These are phyloP conservation scores for Urochloa ruziziensis DNA, from an alignment of 176 grass and related monocot species.

Conservation along the genomic window DNA sequence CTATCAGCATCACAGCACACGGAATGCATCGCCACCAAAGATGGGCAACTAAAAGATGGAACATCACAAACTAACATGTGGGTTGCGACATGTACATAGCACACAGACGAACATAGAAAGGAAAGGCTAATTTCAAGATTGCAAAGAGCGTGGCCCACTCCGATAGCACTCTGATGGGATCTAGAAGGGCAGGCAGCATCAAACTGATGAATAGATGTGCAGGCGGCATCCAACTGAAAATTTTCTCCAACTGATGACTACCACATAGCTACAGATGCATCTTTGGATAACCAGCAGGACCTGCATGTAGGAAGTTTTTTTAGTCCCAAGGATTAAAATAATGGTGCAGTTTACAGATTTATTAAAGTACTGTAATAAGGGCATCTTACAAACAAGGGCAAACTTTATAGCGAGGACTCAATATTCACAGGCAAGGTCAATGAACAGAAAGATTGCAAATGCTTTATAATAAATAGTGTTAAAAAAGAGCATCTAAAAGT, in stretches of 20 bases:
- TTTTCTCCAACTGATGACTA: constrained; percentile 4
- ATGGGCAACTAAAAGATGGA: not conserved
- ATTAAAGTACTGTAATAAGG: too few relatives aligned
- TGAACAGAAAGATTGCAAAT: not conserved
- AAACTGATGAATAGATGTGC: not conserved
- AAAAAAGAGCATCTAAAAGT: too few relatives aligned
- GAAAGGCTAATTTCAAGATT: not conserved
- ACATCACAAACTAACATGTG: not conserved
- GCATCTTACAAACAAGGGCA: not conserved
- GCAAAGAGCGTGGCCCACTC: not conserved
- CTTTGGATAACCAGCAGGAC: not conserved
- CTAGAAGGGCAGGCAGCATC: not conserved
- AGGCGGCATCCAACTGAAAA: not conserved
- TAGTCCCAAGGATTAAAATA: not conserved
- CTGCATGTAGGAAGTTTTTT: constrained; percentile 25
- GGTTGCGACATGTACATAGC: constrained; percentile 28
- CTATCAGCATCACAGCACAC: not conserved
- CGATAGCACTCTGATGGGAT: not conserved
- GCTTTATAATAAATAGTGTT: too few relatives aligned
- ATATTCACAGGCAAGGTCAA: not conserved
- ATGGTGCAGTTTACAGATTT: not conserved
- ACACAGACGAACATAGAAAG: not conserved
- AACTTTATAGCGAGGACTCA: not conserved
- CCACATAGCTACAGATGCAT: not conserved
- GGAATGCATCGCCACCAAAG: not conserved